These are phyloP conservation scores for Fusarium hostae DNA, from an alignment of 2,329 filamentous ascomycete genomes.

Conservation along the genomic window DNA sequence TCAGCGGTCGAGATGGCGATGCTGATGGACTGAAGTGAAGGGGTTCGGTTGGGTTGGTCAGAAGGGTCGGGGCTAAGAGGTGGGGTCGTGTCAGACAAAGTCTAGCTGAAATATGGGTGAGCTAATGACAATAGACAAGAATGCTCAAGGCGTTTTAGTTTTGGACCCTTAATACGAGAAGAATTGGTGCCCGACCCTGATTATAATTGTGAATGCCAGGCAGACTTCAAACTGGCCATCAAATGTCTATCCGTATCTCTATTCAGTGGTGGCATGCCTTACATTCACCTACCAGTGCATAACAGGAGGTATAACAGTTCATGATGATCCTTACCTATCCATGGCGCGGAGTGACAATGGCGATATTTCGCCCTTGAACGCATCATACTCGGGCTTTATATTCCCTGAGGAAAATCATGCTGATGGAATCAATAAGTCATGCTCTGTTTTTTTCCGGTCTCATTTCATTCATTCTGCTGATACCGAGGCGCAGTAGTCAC, in stretches of 20 bases:
- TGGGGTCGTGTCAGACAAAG: slow-evolving; percentile 31
- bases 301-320: neutral
- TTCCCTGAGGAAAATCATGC: neutral
- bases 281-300: neutral
- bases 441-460: neutral
- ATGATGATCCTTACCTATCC: neutral
- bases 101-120: slow-evolving; percentile 29
- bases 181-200: neutral
- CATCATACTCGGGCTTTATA: neutral
- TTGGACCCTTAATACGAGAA: neutral
- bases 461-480: neutral
- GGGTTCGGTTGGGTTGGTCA: slow-evolving; percentile 19
- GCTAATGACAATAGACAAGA: slow-evolving; percentile 1
- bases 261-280: neutral
- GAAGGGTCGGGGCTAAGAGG: slow-evolving; percentile 25
- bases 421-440: neutral
- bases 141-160: slow-evolving; percentile 5
- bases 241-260: neutral
- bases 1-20: slow-evolving; percentile 23
- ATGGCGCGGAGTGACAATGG: slow-evolving; percentile 14
- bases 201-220: neutral
- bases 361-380: neutral
- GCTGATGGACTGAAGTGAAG: slow-evolving; percentile 24
- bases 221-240: neutral
- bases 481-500: neutral